Evolutionary conservation across 768 basidiomycete genomes (phyloP), one percentile per base, ranked within the genome.

Genomic region (Termitomyces sp.): DNA sequence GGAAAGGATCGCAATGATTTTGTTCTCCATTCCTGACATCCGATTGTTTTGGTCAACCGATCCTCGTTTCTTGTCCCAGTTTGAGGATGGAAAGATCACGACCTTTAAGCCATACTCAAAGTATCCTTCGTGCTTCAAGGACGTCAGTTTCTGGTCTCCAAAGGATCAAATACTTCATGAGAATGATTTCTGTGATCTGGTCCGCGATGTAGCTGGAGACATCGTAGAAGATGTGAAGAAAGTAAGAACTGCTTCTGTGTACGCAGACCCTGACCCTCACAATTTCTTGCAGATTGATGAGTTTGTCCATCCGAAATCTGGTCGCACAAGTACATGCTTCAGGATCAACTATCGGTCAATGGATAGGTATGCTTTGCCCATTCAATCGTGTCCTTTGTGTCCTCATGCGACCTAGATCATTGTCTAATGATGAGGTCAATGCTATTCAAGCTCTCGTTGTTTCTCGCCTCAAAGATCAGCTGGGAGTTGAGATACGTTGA

Each of bases 1-100:
- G 45, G 97, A 99, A 68, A 85, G 97, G 33, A 95, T 98, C 62
- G 94, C 95, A 16, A 99, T 99, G 97, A 85, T 98, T 60, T 83
- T 99, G 48, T 98, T 88, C 75, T 88, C 87, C 14, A 96, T 99
- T 53, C 97, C 96, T 9, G 97, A 99, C 70, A 98, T 99, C 68
- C 89, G 97, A 18, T 77, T 99, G 14, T 99, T 99, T 80, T 99
- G 97, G 97, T 94, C 94, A 2, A 73, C 75, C 50, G 97, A 99
- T 66, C 65, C 81, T 18, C 87, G 95, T 13, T 99, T 99, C 80
- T 75, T 88, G 28, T 80, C 83, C 13, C 97, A 99, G 65, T 99
- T 99, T 71, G 72, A 77, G 42, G 75, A 82, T 45, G 92, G 88
- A 9, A 71, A 85, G 59, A 90, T 99, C 63, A 83, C 80, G 12